These are phyloP conservation scores for Mollisiaceae sp. DNA, from an alignment of 2,329 filamentous ascomycete genomes.

Conservation along the genomic window DNA sequence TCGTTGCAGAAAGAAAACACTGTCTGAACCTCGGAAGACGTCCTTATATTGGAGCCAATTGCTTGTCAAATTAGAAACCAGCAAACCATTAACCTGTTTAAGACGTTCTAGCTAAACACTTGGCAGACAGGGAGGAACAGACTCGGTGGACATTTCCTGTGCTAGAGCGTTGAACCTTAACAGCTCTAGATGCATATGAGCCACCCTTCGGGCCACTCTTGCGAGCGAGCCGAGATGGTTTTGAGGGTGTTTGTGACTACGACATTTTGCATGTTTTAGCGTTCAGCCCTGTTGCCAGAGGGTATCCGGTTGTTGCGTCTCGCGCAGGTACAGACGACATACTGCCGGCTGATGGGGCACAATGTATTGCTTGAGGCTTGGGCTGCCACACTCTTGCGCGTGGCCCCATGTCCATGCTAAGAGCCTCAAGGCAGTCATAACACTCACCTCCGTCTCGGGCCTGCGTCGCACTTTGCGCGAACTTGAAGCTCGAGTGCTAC, in stretches of 20 bases:
- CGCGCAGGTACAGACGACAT: constrained; percentile 8
- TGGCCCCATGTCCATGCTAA: not conserved
- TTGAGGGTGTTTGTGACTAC: not conserved
- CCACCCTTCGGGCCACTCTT: not conserved
- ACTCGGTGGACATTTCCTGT: not conserved
- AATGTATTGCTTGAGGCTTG: not conserved
- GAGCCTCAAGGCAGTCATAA: constrained; percentile 34
- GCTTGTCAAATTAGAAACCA: not conserved
- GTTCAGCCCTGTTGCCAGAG: constrained; percentile 10
- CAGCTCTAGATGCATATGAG: not conserved
- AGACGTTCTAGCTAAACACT: not conserved
- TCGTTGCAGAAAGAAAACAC: not conserved
- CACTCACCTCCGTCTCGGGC: constrained; percentile 15
- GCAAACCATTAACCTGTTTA: not conserved
- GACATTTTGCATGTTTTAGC: constrained; percentile 8
- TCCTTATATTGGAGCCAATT: not conserved
- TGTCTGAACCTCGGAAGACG: not conserved
- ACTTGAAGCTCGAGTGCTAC: constrained; percentile 18
- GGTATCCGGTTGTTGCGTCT: constrained; percentile 6
- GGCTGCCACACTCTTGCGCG: not conserved
- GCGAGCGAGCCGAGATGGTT: not conserved
- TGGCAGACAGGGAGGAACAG: not conserved
- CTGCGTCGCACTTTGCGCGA: constrained; percentile 21
- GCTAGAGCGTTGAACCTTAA: not conserved
- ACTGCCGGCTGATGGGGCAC: constrained; percentile 5